These are phyloP conservation scores for Salix purpurea DNA, from an alignment of 345 rosid genomes.

Conservation along the genomic window DNA sequence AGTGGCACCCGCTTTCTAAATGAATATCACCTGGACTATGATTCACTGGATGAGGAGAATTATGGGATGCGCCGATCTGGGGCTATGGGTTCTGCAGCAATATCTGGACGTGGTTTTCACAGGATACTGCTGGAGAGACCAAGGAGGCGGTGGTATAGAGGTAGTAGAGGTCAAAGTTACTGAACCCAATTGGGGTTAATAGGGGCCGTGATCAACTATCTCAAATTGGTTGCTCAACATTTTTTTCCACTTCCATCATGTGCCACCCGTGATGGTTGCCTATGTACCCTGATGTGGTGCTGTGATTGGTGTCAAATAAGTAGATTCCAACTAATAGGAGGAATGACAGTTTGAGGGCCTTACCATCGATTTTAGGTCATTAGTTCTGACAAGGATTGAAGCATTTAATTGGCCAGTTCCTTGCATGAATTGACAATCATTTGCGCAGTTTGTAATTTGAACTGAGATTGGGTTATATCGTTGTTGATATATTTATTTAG, in stretches of 20 bases:
- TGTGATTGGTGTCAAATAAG: neutral
- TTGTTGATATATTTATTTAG: neutral
- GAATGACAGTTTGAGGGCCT: neutral
- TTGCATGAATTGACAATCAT: neutral
- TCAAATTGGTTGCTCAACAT: neutral
- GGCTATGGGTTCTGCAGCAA: constrained; percentile 33
- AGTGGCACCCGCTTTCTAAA: constrained; percentile 21
- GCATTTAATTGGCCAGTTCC: constrained; percentile 4
- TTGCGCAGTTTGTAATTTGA: neutral
- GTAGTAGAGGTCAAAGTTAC: constrained; percentile 28
- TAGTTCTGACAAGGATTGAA: neutral
- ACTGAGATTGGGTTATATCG: neutral
- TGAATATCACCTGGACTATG: constrained; percentile 34
- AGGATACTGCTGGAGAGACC: constrained; percentile 33
- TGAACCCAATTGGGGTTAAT: neutral
- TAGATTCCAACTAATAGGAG: neutral
- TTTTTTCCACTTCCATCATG: neutral
- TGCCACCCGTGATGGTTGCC: constrained; percentile 16
- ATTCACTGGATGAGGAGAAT: constrained; percentile 40
- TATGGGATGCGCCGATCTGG: constrained; percentile 27
- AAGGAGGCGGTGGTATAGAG: constrained; percentile 50
- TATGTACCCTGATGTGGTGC: constrained; percentile 20
- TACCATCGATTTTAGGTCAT: neutral
- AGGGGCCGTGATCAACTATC: neutral
- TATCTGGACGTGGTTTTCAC: constrained; percentile 27